Evolutionary conservation across 495 filamentous ascomycete genomes (phyloP).

Genomic region (Podospora anserina): DNA sequence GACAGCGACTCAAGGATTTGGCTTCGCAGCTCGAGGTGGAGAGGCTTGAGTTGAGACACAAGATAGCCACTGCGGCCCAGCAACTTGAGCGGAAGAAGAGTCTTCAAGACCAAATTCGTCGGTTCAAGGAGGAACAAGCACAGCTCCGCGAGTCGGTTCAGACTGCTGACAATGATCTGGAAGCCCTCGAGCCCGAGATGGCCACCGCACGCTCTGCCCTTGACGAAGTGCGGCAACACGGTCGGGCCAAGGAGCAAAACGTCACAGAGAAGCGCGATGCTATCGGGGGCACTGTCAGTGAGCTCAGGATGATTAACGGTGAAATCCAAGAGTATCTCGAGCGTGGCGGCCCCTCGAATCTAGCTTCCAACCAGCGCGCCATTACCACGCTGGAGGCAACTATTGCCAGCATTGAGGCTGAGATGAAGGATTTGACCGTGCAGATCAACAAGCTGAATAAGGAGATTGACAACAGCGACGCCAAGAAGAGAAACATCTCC

Average conservation of each 20-base stretch:
- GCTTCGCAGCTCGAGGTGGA: constrained; percentile 69
- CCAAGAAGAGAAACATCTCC: constrained; percentile 74
- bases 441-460: constrained; percentile 75
- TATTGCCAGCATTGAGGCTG: constrained; percentile 61
- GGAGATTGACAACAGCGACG: constrained; percentile 70
- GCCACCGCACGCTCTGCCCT: constrained; percentile 67
- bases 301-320: constrained; percentile 68
- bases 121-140: constrained; percentile 62
- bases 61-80: constrained; percentile 63
- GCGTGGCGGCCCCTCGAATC: constrained; percentile 67
- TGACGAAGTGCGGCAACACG: constrained; percentile 70
- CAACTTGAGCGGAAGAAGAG: constrained; percentile 74
- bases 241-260: constrained; percentile 68
- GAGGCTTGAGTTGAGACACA: constrained; percentile 63
- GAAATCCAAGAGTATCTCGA: constrained; percentile 80
- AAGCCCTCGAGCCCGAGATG: constrained; percentile 66
- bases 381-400: constrained; percentile 64
- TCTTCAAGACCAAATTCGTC: constrained; percentile 65
- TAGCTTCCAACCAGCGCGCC: constrained; percentile 64
- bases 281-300: constrained; percentile 67
- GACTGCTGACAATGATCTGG: constrained; percentile 65
- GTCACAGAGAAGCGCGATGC: constrained; percentile 68
- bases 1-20: constrained; percentile 64
- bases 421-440: constrained; percentile 61
- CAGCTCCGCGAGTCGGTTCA: constrained; percentile 66